Conservation (phyloP, 1,284 basidiomycete species). For the Apiotrichum domesticum region DNA sequence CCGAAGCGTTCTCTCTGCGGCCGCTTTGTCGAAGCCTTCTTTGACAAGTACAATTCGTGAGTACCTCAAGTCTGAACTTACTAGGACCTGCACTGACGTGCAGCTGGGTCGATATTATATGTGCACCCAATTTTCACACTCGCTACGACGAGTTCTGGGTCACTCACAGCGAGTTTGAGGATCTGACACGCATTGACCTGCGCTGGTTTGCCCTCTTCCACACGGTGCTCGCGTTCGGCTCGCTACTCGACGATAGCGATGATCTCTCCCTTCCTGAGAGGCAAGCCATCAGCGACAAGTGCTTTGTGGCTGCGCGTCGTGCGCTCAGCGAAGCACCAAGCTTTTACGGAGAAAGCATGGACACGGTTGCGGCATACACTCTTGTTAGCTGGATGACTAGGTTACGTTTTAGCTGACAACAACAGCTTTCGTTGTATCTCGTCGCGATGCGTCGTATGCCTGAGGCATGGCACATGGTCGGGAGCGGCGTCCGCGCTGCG, state of each 20-base stretch:
- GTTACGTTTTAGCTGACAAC: conserved; percentile 4
- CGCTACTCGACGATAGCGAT: conserved; percentile 20
- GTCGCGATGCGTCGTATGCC: conserved; percentile 25
- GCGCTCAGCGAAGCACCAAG: conserved; percentile 25
- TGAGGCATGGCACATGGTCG: conserved; percentile 33
- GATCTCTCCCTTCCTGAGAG: conserved; percentile 12
- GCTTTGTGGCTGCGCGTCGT: conserved; percentile 23
- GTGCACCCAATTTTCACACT: conserved; percentile 24
- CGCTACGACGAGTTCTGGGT: conserved; percentile 27
- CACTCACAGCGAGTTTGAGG: conserved; percentile 20
- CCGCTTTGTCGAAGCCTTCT: conserved; percentile 22
- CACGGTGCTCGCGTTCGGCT: conserved; percentile 30
- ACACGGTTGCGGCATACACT: conserved; percentile 25
- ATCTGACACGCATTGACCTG: conserved; percentile 25
- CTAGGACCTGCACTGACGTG: too few species aligned
- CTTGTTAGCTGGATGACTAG: conserved; percentile 15
- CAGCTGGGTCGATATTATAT: conserved; percentile 30
- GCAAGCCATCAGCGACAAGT: conserved; percentile 20
- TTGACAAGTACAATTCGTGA: conserved; percentile 26
- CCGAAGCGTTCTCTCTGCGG: conserved; percentile 23
- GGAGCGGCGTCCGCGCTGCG: conserved; percentile 22
- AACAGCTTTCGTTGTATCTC: conserved; percentile 26
- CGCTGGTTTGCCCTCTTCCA: conserved; percentile 31
- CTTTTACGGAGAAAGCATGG: conserved; percentile 29
- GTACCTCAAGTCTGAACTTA: not conserved